Evolutionary conservation across 2,329 filamentous ascomycete genomes (phyloP).

Genomic region (Fragosphaeria purpurea): DNA sequence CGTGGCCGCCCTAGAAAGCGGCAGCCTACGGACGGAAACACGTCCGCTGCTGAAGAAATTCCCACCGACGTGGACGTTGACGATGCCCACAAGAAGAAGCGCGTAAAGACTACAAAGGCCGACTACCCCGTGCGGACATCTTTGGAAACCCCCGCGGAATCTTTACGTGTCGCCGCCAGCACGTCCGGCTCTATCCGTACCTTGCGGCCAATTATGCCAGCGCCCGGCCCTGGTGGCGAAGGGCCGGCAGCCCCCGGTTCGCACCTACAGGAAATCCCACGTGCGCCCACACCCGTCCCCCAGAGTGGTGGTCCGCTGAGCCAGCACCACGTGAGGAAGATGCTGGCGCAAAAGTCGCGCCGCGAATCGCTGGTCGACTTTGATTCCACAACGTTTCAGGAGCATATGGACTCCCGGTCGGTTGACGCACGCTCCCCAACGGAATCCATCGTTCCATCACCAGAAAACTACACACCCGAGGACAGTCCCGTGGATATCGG

Average conservation of each 20-base stretch:
- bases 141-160: slow-evolving; percentile 66
- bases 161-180: slow-evolving; percentile 79
- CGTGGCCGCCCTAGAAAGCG: slow-evolving; percentile 48
- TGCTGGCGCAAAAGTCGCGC: slow-evolving; percentile 36
- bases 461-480: slow-evolving; percentile 41
- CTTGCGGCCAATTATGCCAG: slow-evolving; percentile 61
- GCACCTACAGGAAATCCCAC: slow-evolving; percentile 61
- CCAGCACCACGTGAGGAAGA: slow-evolving; percentile 20
- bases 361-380: slow-evolving; percentile 42
- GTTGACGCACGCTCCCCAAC: slow-evolving; percentile 45
- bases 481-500: slow-evolving; percentile 73
- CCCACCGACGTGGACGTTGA: slow-evolving; percentile 44
- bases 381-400: slow-evolving; percentile 22
- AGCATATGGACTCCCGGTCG: slow-evolving; percentile 24
- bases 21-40: slow-evolving; percentile 49
- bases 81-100: slow-evolving; percentile 55
- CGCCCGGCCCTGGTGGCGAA: slow-evolving; percentile 24
- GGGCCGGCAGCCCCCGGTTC: slow-evolving; percentile 25
- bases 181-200: slow-evolving; percentile 80
- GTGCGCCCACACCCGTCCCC: slow-evolving; percentile 69
- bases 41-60: slow-evolving; percentile 59
- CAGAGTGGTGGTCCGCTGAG: slow-evolving; percentile 25
- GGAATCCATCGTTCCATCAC: slow-evolving; percentile 42
- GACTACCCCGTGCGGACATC: slow-evolving; percentile 45
- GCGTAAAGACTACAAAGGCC: slow-evolving; percentile 69